phyloP scores from a whole-genome alignment of 176 grass and related monocot genomes.

The Elaeis guineensis region DNA sequence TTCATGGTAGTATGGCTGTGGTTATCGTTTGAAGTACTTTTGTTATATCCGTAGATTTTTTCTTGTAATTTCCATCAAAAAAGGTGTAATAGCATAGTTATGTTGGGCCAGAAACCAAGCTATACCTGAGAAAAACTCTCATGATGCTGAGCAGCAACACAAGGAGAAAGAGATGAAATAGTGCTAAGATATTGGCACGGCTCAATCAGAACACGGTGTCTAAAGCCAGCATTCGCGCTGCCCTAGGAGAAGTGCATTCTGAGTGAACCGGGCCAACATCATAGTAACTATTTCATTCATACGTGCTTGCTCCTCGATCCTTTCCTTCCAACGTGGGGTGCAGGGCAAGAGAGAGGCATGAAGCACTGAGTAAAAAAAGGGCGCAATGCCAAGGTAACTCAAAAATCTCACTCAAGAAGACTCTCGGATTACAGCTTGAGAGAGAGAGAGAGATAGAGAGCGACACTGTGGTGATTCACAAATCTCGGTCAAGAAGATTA shows the following conservation, averaged over 20 bases:
- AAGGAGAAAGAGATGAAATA: constrained; percentile 11
- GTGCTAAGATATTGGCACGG: constrained; percentile 33
- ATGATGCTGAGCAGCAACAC: too few species aligned
- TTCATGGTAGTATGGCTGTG: too few species aligned
- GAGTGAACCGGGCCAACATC: constrained; percentile 32
- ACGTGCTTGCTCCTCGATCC: neutral
- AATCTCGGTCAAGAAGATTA: too few species aligned
- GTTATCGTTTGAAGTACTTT: too few species aligned
- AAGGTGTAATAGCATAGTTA: too few species aligned
- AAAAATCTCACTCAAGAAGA: too few species aligned
- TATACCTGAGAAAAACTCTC: too few species aligned
- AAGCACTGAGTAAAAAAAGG: too few species aligned
- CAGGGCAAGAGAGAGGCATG: neutral
- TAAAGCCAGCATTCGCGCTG: neutral
- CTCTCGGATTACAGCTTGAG: neutral
- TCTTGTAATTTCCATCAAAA: too few species aligned
- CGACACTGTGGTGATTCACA: too few species aligned
- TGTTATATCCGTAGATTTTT: too few species aligned
- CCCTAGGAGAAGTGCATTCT: neutral
- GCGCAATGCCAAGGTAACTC: too few species aligned
- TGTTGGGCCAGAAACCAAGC: neutral
- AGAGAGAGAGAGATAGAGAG: neutral
- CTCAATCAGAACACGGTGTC: constrained; percentile 19
- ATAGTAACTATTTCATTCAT: constrained; percentile 20
- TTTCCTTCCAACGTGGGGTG: neutral